A percentile compares a stretch with the other conserved stretches of the same genome.
Evolutionary conservation across 352 stramenopile species (phyloP).

Genomic region (Phytophthora hybrid): DNA sequence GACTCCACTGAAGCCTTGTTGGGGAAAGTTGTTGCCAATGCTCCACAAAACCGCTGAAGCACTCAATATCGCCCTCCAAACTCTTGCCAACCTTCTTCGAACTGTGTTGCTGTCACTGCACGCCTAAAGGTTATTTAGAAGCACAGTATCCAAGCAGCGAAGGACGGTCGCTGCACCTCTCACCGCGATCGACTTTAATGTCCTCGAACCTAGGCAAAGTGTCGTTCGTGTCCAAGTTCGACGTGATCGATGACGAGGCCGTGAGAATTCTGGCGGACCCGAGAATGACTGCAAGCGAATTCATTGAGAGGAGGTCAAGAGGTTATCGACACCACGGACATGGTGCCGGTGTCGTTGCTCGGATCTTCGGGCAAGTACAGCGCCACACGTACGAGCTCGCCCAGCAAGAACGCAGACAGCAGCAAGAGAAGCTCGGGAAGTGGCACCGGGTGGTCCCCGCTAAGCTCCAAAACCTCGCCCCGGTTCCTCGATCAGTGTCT

Average conservation of each 20-base stretch:
- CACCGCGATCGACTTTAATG: conserved; percentile 13
- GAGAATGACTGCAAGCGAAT: conserved; percentile 28
- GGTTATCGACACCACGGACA: conserved; percentile 61
- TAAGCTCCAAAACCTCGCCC: conserved; percentile 35
- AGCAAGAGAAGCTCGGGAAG: conserved; percentile 11
- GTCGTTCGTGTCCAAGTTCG: conserved; percentile 45
- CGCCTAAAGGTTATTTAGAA: too few species aligned
- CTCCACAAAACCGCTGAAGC: too few species aligned
- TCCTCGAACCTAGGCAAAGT: conserved; percentile 44
- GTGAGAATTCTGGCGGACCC: conserved; percentile 29
- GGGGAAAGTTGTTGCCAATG: too few species aligned
- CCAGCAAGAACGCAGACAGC: conserved; percentile 18
- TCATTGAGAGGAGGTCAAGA: conserved; percentile 46
- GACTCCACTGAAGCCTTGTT: too few species aligned
- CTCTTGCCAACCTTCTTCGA: too few species aligned
- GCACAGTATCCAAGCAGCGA: too few species aligned
- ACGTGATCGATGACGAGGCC: conserved; percentile 49
- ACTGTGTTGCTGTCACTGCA: too few species aligned
- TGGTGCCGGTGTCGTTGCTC: conserved; percentile 41
- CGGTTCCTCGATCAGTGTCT: conserved; percentile 48
- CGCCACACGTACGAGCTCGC: not conserved
- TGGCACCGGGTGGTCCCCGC: conserved; percentile 24
- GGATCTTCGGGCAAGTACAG: conserved; percentile 13
- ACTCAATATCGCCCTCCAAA: too few species aligned
- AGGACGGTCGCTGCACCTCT: conserved; percentile 32